A percentile compares a stretch with the other conserved stretches of the same genome.
Conservation (phyloP, 306 rosid genomes). For the Trifolium repens region DNA sequence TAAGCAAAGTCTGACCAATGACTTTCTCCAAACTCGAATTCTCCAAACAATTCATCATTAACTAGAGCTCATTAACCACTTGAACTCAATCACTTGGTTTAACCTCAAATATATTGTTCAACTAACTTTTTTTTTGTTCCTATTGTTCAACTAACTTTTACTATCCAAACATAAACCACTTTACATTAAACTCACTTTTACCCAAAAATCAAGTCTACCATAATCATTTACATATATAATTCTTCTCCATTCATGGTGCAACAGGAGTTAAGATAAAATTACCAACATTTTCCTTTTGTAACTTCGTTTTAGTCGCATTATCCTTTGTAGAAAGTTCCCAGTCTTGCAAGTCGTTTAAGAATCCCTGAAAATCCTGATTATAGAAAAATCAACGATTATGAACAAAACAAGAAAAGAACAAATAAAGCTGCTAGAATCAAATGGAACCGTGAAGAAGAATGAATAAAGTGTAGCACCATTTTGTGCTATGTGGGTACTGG, state of each 20-base stretch:
- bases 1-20: too few species aligned
- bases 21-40: too few species aligned
- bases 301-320: constrained; percentile 54
- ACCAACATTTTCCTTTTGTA: constrained; percentile 64
- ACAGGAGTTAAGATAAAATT: constrained; percentile 34
- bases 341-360: constrained; percentile 92
- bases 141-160: background rate
- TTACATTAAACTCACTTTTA: background rate
- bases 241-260: background rate
- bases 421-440: constrained; percentile 9
- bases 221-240: background rate
- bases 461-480: constrained; percentile 28
- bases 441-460: constrained; percentile 1
- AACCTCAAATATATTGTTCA: background rate
- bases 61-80: too few species aligned
- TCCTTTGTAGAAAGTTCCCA: constrained; percentile 86
- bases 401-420: background rate
- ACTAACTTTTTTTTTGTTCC: background rate
- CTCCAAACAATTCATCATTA: too few species aligned
- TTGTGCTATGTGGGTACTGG: background rate
- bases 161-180: constrained; percentile 1
- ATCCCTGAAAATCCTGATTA: constrained; percentile 88
- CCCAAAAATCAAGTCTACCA: background rate
- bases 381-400: background rate
- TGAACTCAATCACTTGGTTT: too few species aligned